These are phyloP conservation scores for Trametes maxima DNA, from an alignment of 768 basidiomycete genomes.

Conservation along the genomic window DNA sequence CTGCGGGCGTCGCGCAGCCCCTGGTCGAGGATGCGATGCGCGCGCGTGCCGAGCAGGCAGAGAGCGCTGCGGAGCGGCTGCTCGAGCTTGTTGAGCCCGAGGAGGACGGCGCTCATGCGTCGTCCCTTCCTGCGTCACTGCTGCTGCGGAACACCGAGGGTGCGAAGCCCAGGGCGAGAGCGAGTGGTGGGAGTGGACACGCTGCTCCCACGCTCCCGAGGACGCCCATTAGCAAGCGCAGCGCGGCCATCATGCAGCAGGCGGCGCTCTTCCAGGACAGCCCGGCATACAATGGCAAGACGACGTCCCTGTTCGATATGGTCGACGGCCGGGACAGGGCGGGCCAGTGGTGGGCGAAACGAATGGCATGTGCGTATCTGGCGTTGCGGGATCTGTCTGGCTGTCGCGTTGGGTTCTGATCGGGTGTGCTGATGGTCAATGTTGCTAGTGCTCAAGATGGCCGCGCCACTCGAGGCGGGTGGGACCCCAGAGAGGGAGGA, in stretches of 20 bases:
- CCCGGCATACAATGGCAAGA: slow-evolving; percentile 56
- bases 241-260: slow-evolving; percentile 63
- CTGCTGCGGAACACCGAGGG: slow-evolving; percentile 42
- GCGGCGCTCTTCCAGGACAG: slow-evolving; percentile 84
- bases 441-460: slow-evolving; percentile 55
- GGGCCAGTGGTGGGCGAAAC: slow-evolving; percentile 84
- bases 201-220: slow-evolving; percentile 44
- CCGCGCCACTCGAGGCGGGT: slow-evolving; percentile 42
- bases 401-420: slow-evolving; percentile 14
- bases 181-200: slow-evolving; percentile 12
- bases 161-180: background rate
- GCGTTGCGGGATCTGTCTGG: slow-evolving; percentile 7
- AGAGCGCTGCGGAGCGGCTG: slow-evolving; percentile 87
- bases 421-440: slow-evolving; percentile 37
- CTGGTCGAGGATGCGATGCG: slow-evolving; percentile 83
- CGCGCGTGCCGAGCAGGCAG: slow-evolving; percentile 89
- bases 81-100: slow-evolving; percentile 86
- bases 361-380: slow-evolving; percentile 61
- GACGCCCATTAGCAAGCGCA: slow-evolving; percentile 64
- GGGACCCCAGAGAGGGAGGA: slow-evolving; percentile 44
- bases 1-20: slow-evolving; percentile 46
- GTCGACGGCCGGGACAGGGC: slow-evolving; percentile 68
- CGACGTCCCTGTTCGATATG: slow-evolving; percentile 68
- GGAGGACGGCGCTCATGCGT: slow-evolving; percentile 54
- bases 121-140: slow-evolving; percentile 57